Evolutionary conservation across 345 rosid genomes (phyloP).

Genomic region (Moricandia moricandioides): DNA sequence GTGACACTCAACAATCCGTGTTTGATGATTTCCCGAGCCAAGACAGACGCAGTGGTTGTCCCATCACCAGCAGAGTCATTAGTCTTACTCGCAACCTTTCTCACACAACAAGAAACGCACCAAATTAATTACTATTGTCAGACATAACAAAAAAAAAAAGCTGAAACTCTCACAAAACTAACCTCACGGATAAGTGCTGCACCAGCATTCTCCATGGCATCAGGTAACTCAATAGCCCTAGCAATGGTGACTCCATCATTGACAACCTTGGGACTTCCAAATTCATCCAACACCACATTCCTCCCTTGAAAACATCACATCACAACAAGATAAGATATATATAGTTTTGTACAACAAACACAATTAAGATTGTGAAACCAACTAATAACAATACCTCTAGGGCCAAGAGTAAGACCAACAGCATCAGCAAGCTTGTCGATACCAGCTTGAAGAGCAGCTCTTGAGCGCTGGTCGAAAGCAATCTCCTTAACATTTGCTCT

Average conservation of each 20-base stretch:
- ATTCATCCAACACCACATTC: conserved; percentile 93
- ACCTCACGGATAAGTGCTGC: conserved; percentile 99
- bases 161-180: conserved; percentile 4
- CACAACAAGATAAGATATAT: conserved; percentile 17
- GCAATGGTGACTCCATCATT: conserved; percentile 97
- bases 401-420: conserved; percentile 95
- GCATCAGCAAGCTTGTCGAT: conserved; percentile 94
- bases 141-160: background rate
- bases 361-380: background rate
- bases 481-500: conserved; percentile 78
- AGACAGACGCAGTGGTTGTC: conserved; percentile 90
- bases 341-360: background rate
- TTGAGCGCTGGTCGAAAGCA: conserved; percentile 80
- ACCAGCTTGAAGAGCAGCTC: conserved; percentile 84
- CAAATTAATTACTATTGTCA: conserved; percentile 34
- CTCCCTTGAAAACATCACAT: conserved; percentile 55
- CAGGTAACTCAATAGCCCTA: conserved; percentile 79
- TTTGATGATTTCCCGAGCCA: conserved; percentile 90
- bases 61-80: conserved; percentile 99
- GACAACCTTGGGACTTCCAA: conserved; percentile 90
- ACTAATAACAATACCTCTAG: conserved; percentile 60
- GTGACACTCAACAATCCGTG: conserved; percentile 85
- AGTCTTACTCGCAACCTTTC: conserved; percentile 94
- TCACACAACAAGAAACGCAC: background rate
- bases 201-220: conserved; percentile 98